These are phyloP conservation scores for Arctium lappa DNA, from an alignment of 129 eudicot species.

Conservation along the genomic window DNA sequence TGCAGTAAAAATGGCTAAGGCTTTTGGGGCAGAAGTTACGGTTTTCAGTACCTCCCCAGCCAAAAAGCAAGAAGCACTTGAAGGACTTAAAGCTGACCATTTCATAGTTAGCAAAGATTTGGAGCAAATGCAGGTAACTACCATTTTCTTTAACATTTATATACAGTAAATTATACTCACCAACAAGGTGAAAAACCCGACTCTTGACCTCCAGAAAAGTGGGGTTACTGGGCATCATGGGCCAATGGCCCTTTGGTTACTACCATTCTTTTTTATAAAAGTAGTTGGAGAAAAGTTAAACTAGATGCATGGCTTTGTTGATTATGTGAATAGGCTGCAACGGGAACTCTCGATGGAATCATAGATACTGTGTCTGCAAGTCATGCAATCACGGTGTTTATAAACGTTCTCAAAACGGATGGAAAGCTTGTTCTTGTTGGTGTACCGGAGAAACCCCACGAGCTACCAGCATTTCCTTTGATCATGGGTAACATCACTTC, in stretches of 20 bases:
- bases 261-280: neutral
- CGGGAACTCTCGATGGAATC: conserved; percentile 15
- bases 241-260: no score
- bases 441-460: conserved; percentile 30
- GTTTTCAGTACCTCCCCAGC: conserved; percentile 36
- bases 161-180: neutral
- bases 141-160: neutral
- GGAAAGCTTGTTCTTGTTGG: conserved; percentile 43
- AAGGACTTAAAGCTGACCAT: conserved; percentile 33
- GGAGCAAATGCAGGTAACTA: conserved; percentile 39
- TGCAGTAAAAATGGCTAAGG: conserved; percentile 29
- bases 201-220: no score
- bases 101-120: conserved; percentile 28
- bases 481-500: conserved; percentile 9
- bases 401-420: conserved; percentile 25
- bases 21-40: conserved; percentile 44
- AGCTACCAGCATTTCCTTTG: conserved; percentile 30
- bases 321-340: neutral
- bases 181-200: neutral
- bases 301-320: neutral
- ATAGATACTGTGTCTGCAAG: conserved; percentile 36
- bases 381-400: conserved; percentile 21
- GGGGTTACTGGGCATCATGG: no score
- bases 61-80: conserved; percentile 42
- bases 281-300: neutral